Conservation (phyloP, 2,329 filamentous ascomycete species). For the Mycocentrospora acerina region DNA sequence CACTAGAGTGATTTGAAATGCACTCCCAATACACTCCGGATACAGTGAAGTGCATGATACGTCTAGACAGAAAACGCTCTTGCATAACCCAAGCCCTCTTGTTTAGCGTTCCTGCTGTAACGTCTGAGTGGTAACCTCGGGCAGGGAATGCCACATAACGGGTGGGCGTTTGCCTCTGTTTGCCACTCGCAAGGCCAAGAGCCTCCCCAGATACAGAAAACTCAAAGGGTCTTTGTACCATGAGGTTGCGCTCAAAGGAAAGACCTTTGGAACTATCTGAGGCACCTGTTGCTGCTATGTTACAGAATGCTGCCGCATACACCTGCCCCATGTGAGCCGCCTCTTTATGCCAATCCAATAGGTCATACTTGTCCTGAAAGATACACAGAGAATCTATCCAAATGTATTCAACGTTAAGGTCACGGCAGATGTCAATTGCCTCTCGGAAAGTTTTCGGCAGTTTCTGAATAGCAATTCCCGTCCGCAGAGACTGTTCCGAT, state of each 20-base stretch:
- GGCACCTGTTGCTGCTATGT: conserved; percentile 5
- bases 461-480: conserved; percentile 3
- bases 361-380: conserved; percentile 6
- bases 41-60: conserved; percentile 11
- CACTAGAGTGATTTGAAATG: background rate
- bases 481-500: background rate
- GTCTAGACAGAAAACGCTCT: conserved; percentile 10
- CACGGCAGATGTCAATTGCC: conserved; percentile 3
- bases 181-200: no score
- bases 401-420: background rate
- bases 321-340: conserved; percentile 4
- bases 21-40: conserved; percentile 15
- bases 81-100: conserved; percentile 14
- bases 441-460: conserved; percentile 12
- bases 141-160: background rate
- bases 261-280: background rate
- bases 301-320: conserved; percentile 1
- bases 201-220: no score
- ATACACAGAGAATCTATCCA: conserved; percentile 14
- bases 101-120: conserved; percentile 1
- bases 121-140: background rate
- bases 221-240: no score
- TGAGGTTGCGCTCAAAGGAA: background rate
- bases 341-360: conserved; percentile 3
- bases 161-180: no score